phyloP scores from a whole-genome alignment of 179 eudicot genomes.

The Spinacia oleracea region DNA sequence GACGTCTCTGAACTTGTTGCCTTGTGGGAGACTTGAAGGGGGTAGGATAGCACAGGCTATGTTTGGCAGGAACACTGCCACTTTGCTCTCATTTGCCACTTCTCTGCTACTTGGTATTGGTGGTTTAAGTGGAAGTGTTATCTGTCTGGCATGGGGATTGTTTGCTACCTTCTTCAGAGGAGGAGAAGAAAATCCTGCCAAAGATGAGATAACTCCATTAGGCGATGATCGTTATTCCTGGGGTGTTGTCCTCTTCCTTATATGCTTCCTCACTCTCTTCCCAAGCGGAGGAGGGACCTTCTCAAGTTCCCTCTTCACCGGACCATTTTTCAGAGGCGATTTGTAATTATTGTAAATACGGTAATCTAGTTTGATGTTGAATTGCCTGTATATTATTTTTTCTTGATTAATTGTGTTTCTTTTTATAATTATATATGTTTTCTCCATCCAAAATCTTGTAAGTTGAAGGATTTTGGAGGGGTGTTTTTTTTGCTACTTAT shows the following conservation, averaged over 20 bases:
- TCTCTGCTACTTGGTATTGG: conserved; percentile 82
- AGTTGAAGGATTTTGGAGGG: background rate
- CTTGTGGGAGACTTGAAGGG: conserved; percentile 94
- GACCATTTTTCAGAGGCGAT: conserved; percentile 71
- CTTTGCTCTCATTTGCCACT: conserved; percentile 63
- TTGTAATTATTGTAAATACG: conserved; percentile 49
- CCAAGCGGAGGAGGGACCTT: conserved; percentile 92
- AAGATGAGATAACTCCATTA: conserved; percentile 83
- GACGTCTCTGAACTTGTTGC: conserved; percentile 87
- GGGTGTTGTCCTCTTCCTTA: conserved; percentile 75
- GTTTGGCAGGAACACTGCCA: conserved; percentile 84
- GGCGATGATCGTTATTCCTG: conserved; percentile 83
- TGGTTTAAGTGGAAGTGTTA: conserved; percentile 84
- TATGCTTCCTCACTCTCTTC: conserved; percentile 89
- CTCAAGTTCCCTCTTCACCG: conserved; percentile 64
- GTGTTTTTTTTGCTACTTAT: background rate
- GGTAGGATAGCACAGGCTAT: conserved; percentile 96
- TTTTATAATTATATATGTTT: background rate
- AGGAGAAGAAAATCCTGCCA: conserved; percentile 91
- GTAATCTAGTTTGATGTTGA: conserved; percentile 6
- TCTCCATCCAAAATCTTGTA: conserved; percentile 5
- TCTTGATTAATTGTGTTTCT: background rate
- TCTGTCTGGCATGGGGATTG: conserved; percentile 93
- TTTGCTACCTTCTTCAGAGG: conserved; percentile 93
- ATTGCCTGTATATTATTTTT: background rate